A percentile compares a stretch with the other conserved stretches of the same genome.
phyloP scores from a whole-genome alignment of 1,139 yeast species.

The Saccharomyces pastorianus region DNA sequence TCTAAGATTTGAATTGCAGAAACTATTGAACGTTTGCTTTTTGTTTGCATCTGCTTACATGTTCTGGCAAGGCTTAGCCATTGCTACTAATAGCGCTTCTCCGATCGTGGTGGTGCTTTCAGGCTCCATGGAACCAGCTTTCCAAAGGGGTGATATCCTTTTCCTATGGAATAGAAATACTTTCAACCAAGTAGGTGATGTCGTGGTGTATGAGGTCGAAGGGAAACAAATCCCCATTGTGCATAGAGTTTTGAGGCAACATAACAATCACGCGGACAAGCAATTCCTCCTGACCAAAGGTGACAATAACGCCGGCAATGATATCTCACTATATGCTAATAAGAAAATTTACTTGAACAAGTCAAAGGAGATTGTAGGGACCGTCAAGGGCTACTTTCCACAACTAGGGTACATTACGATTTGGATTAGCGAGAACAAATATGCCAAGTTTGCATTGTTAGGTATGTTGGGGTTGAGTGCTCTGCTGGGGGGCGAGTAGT shows the following conservation, averaged over 20 bases:
- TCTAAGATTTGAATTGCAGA: slow-evolving; percentile 38
- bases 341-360: slow-evolving; percentile 72
- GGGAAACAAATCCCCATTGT: slow-evolving; percentile 87
- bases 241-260: slow-evolving; percentile 81
- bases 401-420: slow-evolving; percentile 86
- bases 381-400: slow-evolving; percentile 90
- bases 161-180: slow-evolving; percentile 81
- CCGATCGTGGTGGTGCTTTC: slow-evolving; percentile 95
- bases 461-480: slow-evolving; percentile 28
- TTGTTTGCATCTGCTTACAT: slow-evolving; percentile 84
- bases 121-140: slow-evolving; percentile 99
- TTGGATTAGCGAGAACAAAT: slow-evolving; percentile 71
- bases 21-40: slow-evolving; percentile 62
- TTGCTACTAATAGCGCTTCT: slow-evolving; percentile 75
- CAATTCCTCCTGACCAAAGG: slow-evolving; percentile 89
- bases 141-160: slow-evolving; percentile 92
- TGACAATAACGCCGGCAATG: slow-evolving; percentile 91
- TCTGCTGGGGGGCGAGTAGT: slow-evolving; percentile 21
- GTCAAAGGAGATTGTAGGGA: slow-evolving; percentile 72
- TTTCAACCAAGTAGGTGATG: slow-evolving; percentile 74
- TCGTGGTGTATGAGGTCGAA: slow-evolving; percentile 85
- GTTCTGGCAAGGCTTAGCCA: slow-evolving; percentile 79
- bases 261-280: slow-evolving; percentile 32
- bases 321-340: slow-evolving; percentile 72
- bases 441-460: slow-evolving; percentile 28